These are phyloP conservation scores for Aplosporella prunicola DNA, from an alignment of 2,329 filamentous ascomycete genomes.

Conservation along the genomic window DNA sequence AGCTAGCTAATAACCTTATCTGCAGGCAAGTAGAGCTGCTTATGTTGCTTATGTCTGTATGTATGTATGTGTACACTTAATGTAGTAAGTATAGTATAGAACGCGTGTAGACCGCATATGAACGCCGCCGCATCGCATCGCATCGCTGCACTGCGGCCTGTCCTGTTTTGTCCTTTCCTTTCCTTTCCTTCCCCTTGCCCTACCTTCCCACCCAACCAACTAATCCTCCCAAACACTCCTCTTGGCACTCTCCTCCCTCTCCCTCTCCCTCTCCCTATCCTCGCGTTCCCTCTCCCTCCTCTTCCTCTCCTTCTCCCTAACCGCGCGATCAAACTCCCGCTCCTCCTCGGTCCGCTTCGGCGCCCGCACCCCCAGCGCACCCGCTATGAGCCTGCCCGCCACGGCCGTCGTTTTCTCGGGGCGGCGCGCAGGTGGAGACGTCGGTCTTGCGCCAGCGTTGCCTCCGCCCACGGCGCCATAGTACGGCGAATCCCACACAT, in stretches of 20 bases:
- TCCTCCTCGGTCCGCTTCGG: conserved; percentile 83
- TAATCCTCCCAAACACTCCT: conserved; percentile 74
- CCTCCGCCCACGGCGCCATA: conserved; percentile 7
- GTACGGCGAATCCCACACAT: conserved; percentile 14
- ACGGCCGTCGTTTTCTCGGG: conserved; percentile 93
- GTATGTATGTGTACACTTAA: no score
- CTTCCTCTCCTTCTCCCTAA: conserved; percentile 77
- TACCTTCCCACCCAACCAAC: no score
- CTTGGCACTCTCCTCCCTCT: conserved; percentile 64
- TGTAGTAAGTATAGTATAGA: no score
- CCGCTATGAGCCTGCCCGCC: conserved; percentile 80
- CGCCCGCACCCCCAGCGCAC: conserved; percentile 70
- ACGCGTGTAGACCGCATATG: no score
- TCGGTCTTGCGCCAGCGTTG: no score
- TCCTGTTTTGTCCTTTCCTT: no score
- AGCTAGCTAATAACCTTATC: no score
- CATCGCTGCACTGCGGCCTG: no score
- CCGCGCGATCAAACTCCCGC: conserved; percentile 70
- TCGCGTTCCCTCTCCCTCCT: conserved; percentile 62
- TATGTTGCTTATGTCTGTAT: no score
- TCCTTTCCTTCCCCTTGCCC: no score
- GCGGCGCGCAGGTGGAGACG: conserved; percentile 36
- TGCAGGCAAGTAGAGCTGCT: no score
- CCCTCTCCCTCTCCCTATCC: conserved; percentile 52
- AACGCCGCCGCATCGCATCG: no score